Base-by-base conservation (phyloP, 2,329 filamentous ascomycete species). In the Curvularia verruculosa region DNA sequence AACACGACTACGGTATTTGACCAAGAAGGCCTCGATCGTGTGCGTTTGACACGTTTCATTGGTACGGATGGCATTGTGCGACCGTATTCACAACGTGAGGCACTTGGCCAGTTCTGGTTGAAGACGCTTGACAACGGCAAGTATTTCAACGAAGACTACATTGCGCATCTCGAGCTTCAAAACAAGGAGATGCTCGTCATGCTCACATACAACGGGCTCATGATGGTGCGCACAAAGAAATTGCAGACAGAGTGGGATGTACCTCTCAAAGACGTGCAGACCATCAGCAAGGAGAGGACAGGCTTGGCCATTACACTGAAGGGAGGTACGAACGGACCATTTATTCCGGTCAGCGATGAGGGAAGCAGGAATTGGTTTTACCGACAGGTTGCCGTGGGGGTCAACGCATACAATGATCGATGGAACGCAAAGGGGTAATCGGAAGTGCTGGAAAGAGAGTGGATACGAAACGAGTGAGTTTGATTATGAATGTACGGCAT, bases 1-100 rank as follows among this genome's bases (percentile, higher is more conserved):
- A 99, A 99, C 79, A 99, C 95, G 0, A 99, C 96, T 1, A 99
- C 95, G 0, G 95, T 99, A 19, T 99, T 99, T 75, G 95, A 99
- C 71, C 90, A 91, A 24, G 90, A 94, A 58, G 95, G 96, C 50
- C 87, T 99, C 6, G 96, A 99, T 68, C 92, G 95, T 47, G 92
- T 96, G 23, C 91, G 95, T n/a, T 85, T 96, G 49, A 90, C 93
- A 5, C 90, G 95, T 18, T 97, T 96, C 79, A 92, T 99, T 59
- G 91, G 92, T 15, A 86, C 88, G 40, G 94, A 99, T 74, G 95
- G 95, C 39, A 91, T 99, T 58, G 93, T 99, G 31, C 89, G 94
- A 3, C 93, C 95, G 0, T 99, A 96, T 81, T 93, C 89, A 54
- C 91, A 96, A 73, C 91, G 95, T 45, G 95, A 99, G 81, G 93